A percentile compares a stretch with the other conserved stretches of the same genome.
phyloP scores from a whole-genome alignment of 164 flowering plant species.

The Chimonanthus salicifolius region DNA sequence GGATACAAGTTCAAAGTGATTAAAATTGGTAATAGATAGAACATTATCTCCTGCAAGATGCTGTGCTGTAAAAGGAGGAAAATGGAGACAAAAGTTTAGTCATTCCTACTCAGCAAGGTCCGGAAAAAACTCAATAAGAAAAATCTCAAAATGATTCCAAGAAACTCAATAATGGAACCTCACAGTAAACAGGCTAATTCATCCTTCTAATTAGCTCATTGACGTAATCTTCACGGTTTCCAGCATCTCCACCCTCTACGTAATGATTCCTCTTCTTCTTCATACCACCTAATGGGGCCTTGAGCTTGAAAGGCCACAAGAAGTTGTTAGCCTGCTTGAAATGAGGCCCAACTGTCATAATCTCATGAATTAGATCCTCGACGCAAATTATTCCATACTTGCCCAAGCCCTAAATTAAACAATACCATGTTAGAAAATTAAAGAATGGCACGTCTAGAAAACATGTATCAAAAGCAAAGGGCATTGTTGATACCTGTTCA shows the following conservation, averaged over 20 bases:
- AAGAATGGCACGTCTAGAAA: too few relatives aligned
- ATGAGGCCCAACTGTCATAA: conserved; percentile 56
- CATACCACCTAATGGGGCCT: conserved; percentile 47
- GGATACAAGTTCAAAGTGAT: too few relatives aligned
- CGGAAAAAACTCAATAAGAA: not conserved
- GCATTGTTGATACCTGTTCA: conserved; percentile 31
- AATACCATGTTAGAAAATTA: not conserved
- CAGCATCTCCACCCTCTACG: conserved; percentile 60
- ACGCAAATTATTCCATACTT: conserved; percentile 41
- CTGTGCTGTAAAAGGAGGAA: not conserved
- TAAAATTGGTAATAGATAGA: too few relatives aligned
- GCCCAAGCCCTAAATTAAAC: conserved; percentile 34
- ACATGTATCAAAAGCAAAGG: not conserved
- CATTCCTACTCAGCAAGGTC: not conserved
- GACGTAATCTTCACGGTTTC: conserved; percentile 42
- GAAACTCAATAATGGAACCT: not conserved
- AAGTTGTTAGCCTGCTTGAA: conserved; percentile 59
- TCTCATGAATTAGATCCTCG: conserved; percentile 55
- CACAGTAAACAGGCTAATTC: conserved; percentile 15
- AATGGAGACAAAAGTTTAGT: not conserved
- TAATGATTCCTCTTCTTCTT: conserved; percentile 56
- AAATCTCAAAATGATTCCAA: not conserved
- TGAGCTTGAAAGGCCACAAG: conserved; percentile 55
- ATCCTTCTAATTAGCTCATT: conserved; percentile 31
- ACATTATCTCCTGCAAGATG: too few relatives aligned